These are phyloP conservation scores for Myriosclerotinia scirpicola DNA, from an alignment of 2,329 filamentous ascomycete species.

Conservation along the genomic window DNA sequence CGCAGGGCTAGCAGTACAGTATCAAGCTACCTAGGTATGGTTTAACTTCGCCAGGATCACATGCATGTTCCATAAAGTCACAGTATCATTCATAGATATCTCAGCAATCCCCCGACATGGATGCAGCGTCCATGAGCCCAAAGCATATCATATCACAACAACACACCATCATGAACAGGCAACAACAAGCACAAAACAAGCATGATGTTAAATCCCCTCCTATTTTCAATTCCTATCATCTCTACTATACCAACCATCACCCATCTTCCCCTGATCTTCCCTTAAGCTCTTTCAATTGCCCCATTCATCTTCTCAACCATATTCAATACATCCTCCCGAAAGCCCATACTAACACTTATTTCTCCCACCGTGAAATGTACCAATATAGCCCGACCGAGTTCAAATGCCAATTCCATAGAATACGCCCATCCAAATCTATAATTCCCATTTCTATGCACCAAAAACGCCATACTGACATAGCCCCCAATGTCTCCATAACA, in stretches of 20 bases:
- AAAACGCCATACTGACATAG: background rate
- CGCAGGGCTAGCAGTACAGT: no score
- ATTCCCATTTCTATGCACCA: background rate
- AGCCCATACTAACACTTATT: background rate
- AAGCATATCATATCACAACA: no score
- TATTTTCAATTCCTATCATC: background rate
- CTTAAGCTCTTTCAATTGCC: no score
- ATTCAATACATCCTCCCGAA: background rate
- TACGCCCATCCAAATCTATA: conserved; percentile 19
- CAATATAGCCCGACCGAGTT: background rate
- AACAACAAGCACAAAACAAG: background rate
- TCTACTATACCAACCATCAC: background rate
- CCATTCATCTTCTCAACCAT: background rate
- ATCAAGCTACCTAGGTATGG: no score
- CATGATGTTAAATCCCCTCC: background rate
- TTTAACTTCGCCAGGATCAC: no score
- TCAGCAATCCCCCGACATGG: no score
- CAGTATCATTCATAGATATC: no score
- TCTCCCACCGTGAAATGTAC: background rate
- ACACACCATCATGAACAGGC: no score
- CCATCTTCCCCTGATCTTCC: background rate
- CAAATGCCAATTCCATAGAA: conserved; percentile 2
- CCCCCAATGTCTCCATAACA: background rate
- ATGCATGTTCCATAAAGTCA: no score
- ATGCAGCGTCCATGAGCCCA: no score